phyloP scores from a whole-genome alignment of 371 early-diverging fungal genomes.

The Caulochytrium protostelioides region DNA sequence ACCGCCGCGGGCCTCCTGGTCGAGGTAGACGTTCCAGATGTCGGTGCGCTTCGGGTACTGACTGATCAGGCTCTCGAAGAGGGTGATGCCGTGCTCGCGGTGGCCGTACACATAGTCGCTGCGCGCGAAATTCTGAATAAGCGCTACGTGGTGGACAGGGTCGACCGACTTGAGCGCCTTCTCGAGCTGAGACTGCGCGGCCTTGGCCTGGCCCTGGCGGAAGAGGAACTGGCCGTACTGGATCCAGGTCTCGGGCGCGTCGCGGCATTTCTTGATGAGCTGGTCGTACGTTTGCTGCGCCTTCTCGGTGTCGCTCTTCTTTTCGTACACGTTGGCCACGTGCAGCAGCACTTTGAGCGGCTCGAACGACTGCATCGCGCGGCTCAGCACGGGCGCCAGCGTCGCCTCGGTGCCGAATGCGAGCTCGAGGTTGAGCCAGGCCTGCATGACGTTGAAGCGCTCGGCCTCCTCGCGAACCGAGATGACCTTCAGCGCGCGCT shows the following conservation, averaged over 20 bases:
- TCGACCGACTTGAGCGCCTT: conserved; percentile 58
- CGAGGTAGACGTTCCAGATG: conserved; percentile 83
- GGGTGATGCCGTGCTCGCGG: conserved; percentile 80
- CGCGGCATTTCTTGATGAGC: conserved; percentile 63
- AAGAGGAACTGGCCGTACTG: conserved; percentile 54
- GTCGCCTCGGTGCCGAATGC: conserved; percentile 62
- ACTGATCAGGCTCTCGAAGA: conserved; percentile 79
- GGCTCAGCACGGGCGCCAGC: conserved; percentile 55
- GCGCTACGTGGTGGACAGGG: conserved; percentile 54
- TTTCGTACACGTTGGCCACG: conserved; percentile 71
- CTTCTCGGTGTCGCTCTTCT: conserved; percentile 54
- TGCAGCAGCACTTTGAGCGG: conserved; percentile 69
- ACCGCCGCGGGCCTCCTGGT: conserved; percentile 68
- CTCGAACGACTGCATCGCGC: conserved; percentile 56
- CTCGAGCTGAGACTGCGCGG: no score
- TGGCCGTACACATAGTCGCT: conserved; percentile 86
- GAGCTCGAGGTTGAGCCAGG: conserved; percentile 79
- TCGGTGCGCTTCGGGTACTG: conserved; percentile 82
- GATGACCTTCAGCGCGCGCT: conserved; percentile 82
- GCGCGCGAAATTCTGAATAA: conserved; percentile 74
- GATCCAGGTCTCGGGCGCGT: conserved; percentile 73
- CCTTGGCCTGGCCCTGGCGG: conserved; percentile 18
- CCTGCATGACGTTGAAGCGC: conserved; percentile 86
- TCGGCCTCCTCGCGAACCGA: conserved; percentile 79
- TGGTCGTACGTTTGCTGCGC: conserved; percentile 45